Percentiles rank a stretch among this genome's conserved stretches.
phyloP scores from a whole-genome alignment of 2,329 filamentous ascomycete species.

The Lasiodiplodia gonubiensis region DNA sequence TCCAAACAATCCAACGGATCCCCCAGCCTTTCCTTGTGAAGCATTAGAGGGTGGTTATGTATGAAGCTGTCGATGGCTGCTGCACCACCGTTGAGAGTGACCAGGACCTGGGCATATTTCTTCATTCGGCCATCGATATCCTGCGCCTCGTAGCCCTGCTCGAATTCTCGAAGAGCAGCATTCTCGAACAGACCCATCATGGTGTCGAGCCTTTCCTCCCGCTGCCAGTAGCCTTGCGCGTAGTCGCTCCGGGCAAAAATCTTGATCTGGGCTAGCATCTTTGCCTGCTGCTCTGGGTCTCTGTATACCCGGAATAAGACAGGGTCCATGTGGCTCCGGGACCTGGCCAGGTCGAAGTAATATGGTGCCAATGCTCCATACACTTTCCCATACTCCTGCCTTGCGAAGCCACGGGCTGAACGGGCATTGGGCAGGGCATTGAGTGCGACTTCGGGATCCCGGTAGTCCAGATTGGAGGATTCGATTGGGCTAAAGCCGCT shows the following conservation, averaged over 20 bases:
- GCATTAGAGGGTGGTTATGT: conserved; percentile 84
- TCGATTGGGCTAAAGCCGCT: conserved; percentile 82
- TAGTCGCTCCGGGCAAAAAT: conserved; percentile 82
- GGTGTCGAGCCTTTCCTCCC: conserved; percentile 73
- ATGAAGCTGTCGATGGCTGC: conserved; percentile 84
- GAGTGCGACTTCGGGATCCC: conserved; percentile 69
- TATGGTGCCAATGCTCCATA: conserved; percentile 89
- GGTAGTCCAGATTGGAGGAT: conserved; percentile 30
- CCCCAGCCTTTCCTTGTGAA: conserved; percentile 71
- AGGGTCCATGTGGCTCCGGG: conserved; percentile 77
- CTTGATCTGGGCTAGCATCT: conserved; percentile 81
- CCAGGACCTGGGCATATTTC: conserved; percentile 85
- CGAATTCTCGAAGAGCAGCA: conserved; percentile 88
- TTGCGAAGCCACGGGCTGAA: conserved; percentile 82
- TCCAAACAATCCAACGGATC: conserved; percentile 81
- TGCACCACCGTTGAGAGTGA: conserved; percentile 78
- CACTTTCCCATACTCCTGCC: conserved; percentile 88
- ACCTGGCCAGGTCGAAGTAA: conserved; percentile 79
- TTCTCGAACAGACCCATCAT: conserved; percentile 88
- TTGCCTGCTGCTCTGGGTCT: conserved; percentile 87
- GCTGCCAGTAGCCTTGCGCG: conserved; percentile 72
- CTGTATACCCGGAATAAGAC: conserved; percentile 85
- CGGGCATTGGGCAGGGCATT: conserved; percentile 71
- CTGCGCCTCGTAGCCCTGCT: conserved; percentile 86
- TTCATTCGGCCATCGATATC: conserved; percentile 90